phyloP scores from a whole-genome alignment of 306 rosid genomes.

The Vachellia pachyceras region DNA sequence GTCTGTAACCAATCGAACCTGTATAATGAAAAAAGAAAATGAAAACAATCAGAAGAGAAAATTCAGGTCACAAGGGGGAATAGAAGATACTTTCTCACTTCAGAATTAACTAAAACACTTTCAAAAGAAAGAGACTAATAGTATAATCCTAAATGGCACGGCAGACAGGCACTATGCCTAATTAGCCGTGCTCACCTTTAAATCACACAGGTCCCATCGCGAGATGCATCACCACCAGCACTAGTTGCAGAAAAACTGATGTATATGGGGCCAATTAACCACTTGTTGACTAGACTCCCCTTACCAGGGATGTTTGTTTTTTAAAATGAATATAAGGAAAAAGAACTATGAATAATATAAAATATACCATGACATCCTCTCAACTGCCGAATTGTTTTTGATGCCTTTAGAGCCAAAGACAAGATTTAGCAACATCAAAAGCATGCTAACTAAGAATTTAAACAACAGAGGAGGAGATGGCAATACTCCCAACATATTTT shows the following conservation, averaged over 20 bases:
- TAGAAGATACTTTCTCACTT: slow-evolving; percentile 36
- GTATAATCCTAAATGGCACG: slow-evolving; percentile 96
- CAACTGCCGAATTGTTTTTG: slow-evolving; percentile 68
- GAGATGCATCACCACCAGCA: slow-evolving; percentile 99
- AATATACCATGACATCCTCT: slow-evolving; percentile 81
- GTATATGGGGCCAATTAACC: slow-evolving; percentile 91
- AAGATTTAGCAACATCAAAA: slow-evolving; percentile 72
- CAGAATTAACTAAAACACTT: slow-evolving; percentile 26
- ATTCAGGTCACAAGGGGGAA: slow-evolving; percentile 30
- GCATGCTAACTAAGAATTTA: slow-evolving; percentile 57
- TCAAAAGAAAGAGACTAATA: slow-evolving; percentile 37
- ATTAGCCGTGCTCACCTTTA: slow-evolving; percentile 99
- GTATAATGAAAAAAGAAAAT: slow-evolving; percentile 32
- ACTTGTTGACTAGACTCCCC: slow-evolving; percentile 91
- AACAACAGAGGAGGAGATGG: slow-evolving; percentile 68
- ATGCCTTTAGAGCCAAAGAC: slow-evolving; percentile 70
- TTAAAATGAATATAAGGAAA: slow-evolving; percentile 45
- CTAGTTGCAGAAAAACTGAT: slow-evolving; percentile 89
- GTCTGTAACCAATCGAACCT: slow-evolving; percentile 89
- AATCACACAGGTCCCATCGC: slow-evolving; percentile 81
- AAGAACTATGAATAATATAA: slow-evolving; percentile 54
- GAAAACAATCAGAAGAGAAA: slow-evolving; percentile 41
- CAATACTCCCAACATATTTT: slow-evolving; percentile 81
- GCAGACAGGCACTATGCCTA: slow-evolving; percentile 99
- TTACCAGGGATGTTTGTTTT: slow-evolving; percentile 88